Evolutionary conservation across 2,329 filamentous ascomycete species (phyloP).

Genomic region (Coniochaeta sp.): DNA sequence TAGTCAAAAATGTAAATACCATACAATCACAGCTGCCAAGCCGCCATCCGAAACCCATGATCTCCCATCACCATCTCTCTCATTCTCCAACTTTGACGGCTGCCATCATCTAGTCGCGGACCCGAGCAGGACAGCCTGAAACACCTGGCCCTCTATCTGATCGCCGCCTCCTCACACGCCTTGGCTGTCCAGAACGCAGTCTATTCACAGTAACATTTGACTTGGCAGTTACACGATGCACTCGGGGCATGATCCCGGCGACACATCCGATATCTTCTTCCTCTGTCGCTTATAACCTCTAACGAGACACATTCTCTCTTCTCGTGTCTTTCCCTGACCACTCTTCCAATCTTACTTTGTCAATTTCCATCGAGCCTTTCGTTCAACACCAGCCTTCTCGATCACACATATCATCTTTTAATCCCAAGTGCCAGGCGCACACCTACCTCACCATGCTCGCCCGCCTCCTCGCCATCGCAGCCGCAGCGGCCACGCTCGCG

Average conservation of each 20-base stretch:
- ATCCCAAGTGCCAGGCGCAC: not conserved
- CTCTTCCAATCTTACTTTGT: not conserved
- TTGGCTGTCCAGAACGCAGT: not conserved
- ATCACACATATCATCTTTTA: too few relatives aligned
- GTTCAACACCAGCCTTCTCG: not conserved
- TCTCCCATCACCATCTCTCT: not conserved
- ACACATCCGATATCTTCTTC: not conserved
- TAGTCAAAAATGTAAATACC: not conserved
- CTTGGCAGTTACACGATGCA: slow-evolving; percentile 1
- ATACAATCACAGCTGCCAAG: not conserved
- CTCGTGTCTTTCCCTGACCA: not conserved
- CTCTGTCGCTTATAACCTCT: not conserved
- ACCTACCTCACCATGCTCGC: not conserved
- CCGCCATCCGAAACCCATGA: not conserved
- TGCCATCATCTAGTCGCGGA: not conserved
- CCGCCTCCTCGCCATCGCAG: not conserved
- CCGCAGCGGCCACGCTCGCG: not conserved
- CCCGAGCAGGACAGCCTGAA: not conserved
- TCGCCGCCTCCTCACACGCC: not conserved
- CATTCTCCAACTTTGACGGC: not conserved
- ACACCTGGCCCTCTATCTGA: not conserved
- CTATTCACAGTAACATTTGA: not conserved
- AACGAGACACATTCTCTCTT: not conserved
- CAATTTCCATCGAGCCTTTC: not conserved
- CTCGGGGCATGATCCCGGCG: not conserved